Conservation (phyloP, 208 protist genomes). For the Crithidia acanthocephali region DNA sequence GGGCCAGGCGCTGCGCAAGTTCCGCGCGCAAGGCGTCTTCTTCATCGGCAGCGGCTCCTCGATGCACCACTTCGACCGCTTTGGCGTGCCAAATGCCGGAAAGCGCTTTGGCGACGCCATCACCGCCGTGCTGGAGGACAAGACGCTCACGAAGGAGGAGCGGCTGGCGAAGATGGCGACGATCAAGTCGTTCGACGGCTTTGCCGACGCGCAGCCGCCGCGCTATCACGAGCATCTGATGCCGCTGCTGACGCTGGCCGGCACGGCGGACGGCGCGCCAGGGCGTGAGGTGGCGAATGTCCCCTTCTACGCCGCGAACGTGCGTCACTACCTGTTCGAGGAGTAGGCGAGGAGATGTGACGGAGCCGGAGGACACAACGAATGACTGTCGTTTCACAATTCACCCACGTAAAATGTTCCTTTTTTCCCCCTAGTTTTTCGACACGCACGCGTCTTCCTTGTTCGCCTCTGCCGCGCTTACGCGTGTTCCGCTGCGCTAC, state of each 20-base stretch:
- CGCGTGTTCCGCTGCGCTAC: background rate
- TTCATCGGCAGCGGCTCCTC: conserved; percentile 83
- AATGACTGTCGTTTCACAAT: conserved; percentile 8
- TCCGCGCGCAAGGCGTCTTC: conserved; percentile 76
- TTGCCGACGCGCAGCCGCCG: conserved; percentile 60
- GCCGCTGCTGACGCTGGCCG: conserved; percentile 75
- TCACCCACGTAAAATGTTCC: conserved; percentile 11
- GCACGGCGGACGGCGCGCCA: conserved; percentile 37
- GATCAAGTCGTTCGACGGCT: conserved; percentile 54
- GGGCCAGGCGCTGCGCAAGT: conserved; percentile 64
- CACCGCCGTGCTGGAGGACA: conserved; percentile 32
- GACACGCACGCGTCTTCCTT: background rate
- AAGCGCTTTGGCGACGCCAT: conserved; percentile 67
- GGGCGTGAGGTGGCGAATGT: conserved; percentile 57
- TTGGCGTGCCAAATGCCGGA: conserved; percentile 33
- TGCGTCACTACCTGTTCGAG: conserved; percentile 55
- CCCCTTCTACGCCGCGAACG: conserved; percentile 36
- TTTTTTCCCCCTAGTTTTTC: background rate
- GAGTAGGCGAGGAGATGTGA: background rate
- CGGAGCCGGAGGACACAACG: background rate
- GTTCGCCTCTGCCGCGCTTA: background rate
- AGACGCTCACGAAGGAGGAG: conserved; percentile 25
- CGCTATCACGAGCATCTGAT: conserved; percentile 81
- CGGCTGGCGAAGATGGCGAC: conserved; percentile 43
- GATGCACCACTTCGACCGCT: conserved; percentile 82